These are phyloP conservation scores for Psophocarpus tetragonolobus DNA, from an alignment of 306 rosid species.

Conservation along the genomic window DNA sequence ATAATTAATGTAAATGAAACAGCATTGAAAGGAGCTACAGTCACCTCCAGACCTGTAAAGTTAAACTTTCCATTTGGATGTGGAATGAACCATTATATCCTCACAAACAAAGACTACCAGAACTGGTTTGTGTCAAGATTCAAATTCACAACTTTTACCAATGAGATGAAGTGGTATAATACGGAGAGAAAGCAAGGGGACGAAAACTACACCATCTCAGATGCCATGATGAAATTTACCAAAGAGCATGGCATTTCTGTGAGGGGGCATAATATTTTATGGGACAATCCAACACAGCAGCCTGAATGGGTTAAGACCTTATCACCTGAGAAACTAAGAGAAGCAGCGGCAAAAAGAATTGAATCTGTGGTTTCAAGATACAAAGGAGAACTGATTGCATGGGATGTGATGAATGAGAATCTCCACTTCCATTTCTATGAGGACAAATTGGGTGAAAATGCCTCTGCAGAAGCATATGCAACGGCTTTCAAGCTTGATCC, in stretches of 20 bases:
- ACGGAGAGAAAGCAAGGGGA: slow-evolving; percentile 53
- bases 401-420: slow-evolving; percentile 86
- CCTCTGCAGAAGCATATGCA: slow-evolving; percentile 49
- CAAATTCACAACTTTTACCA: slow-evolving; percentile 65
- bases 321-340: slow-evolving; percentile 41
- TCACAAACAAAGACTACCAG: slow-evolving; percentile 53
- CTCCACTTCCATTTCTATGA: slow-evolving; percentile 68
- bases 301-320: slow-evolving; percentile 64
- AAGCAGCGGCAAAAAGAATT: slow-evolving; percentile 51
- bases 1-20: slow-evolving; percentile 42
- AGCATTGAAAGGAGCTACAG: slow-evolving; percentile 47
- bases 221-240: slow-evolving; percentile 60
- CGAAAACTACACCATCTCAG: slow-evolving; percentile 66
- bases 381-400: slow-evolving; percentile 64
- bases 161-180: slow-evolving; percentile 82
- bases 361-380: slow-evolving; percentile 68
- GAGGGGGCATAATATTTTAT: slow-evolving; percentile 72
- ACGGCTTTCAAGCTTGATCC: slow-evolving; percentile 64
- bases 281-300: slow-evolving; percentile 51
- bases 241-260: slow-evolving; percentile 49
- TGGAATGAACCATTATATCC: slow-evolving; percentile 57
- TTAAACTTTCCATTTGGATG: slow-evolving; percentile 64
- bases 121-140: slow-evolving; percentile 66
- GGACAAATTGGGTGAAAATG: slow-evolving; percentile 56
- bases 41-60: slow-evolving; percentile 40